Evolutionary conservation across 1,284 basidiomycete genomes (phyloP), one percentile per base, ranked within the genome.

Genomic region (Leccinum fallax): DNA sequence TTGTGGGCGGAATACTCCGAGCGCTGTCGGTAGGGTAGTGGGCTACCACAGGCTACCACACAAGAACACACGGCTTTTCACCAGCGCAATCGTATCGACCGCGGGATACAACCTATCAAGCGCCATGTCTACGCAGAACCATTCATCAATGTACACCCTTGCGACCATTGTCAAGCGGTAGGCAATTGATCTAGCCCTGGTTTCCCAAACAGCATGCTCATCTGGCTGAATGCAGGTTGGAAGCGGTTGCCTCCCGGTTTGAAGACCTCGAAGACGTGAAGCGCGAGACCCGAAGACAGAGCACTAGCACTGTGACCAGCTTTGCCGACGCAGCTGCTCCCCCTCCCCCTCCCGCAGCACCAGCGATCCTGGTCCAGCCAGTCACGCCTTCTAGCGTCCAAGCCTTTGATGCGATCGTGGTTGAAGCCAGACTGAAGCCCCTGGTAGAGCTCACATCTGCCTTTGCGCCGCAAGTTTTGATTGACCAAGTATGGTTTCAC

Each of bases 221-320:
- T 30, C 15, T 9, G 10, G 30, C 43, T 36, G 51, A 36, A 19
- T 51, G 53, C 55, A 93, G 93, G 65, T 84, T 94, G 58, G 92
- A 97, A 82, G 97, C 97, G 53, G 94, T 95, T 3, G 96, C 95
- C 8, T 95, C 94, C 57, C 88, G 97, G 58, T 86, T 99, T 30
- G 97, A 99, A 78, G 97, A 99, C 74, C 83, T 98, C 63, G 92
- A 76, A 30, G 74, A 71, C 38, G 43, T 61, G 90, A 58, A 76
- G 82, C 62, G 80, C 81, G 51, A 64, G 67, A 63, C 58, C 28
- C 66, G 71, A 65, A 75, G 66, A 60, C 66, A 57, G 61, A 70
- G 68, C 51, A 63, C 65, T 49, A 68, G 65, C 60, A 66, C 72
- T 13, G 69, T 74, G 64, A 69, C 68, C 61, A 69, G 73, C 55